Conservation (phyloP, 2,329 filamentous ascomycete genomes). For the Neopestalotiopsis clavispora region DNA sequence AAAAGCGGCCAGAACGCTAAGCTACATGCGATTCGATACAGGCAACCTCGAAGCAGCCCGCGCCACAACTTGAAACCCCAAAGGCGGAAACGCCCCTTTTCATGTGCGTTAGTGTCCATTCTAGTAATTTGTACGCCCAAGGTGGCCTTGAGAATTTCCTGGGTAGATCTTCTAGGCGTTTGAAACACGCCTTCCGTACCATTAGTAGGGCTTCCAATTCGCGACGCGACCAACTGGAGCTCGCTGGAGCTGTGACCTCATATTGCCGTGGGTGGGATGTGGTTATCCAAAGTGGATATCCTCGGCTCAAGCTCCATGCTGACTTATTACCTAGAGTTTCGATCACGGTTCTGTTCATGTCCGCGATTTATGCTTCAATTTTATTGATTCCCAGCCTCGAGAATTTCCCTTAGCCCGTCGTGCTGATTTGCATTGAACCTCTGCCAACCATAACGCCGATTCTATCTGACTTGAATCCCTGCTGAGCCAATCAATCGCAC, state of each 20-base stretch:
- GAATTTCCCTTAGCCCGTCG: neutral
- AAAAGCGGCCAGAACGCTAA: conserved; percentile 6
- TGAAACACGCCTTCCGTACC: neutral
- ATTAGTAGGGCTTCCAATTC: neutral
- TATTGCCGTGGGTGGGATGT: conserved; percentile 10
- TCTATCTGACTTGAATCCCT: neutral
- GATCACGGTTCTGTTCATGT: neutral
- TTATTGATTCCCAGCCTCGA: neutral
- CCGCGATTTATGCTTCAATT: neutral
- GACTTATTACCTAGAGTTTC: neutral
- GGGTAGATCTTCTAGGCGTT: neutral
- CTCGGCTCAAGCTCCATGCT: conserved; percentile 16
- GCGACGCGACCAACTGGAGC: neutral
- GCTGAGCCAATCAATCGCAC: neutral
- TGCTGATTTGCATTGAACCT: neutral
- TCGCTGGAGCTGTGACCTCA: conserved; percentile 19
- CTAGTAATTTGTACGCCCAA: neutral
- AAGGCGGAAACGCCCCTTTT: neutral
- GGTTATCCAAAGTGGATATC: conserved; percentile 13
- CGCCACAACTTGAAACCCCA: neutral
- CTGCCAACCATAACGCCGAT: neutral
- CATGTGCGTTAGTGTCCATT: conserved; percentile 1
- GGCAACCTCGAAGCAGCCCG: neutral
- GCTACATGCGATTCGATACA: neutral
- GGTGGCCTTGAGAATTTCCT: neutral